Evolutionary conservation across 2,329 filamentous ascomycete genomes (phyloP), one percentile per base, ranked within the genome.

Genomic region (Ophiostoma quercus): DNA sequence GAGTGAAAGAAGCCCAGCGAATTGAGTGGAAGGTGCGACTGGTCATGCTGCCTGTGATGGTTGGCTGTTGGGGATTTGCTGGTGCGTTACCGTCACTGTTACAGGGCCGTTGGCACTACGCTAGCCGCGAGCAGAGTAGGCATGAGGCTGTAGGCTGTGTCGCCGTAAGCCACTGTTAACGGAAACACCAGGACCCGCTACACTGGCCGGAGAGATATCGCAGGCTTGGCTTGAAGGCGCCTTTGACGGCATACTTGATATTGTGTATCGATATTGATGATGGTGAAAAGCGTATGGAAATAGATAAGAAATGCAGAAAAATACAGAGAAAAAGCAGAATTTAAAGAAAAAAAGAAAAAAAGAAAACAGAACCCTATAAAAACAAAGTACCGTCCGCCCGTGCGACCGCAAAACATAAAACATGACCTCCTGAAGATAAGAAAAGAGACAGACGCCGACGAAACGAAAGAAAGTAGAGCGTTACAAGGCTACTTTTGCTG

Each of bases 1-100:
- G 25, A 62, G 19, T 16, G 29, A 68, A 51, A 68, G 67, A 71
- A 71, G 70, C n/a, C 39, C 67, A 22, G 67, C 70, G 70, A 71
- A 71, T 63, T 39, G 67, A 67, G 67, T 71, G 65, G 70, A 71
- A 71, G 62, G 63, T 63, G 63, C 41, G 19, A 47, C 32, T 25
- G 47, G 47, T 51, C n/a, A 51, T n/a, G 41, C 8, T 22, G 11
- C 29, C 2, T 22, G 29, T 37, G 51, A 14, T 57, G 51, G 51
- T 25, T 25, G 51, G 51, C 43, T 47, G 43, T 47, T 47, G 43
- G 43, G 3, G 39, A 14, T 41, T 41, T 9, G 12, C 11, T 2
- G 39, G 39, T 41, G 39, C 39, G 39, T 41, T 12, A 41, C 43
- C 19, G 43, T 47, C 16, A 47, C 16, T 47, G 43, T 47, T n/a